Base-by-base conservation (phyloP, 192 early-diverging fungal genomes). In the Gaertneriomyces semiglobifer region DNA sequence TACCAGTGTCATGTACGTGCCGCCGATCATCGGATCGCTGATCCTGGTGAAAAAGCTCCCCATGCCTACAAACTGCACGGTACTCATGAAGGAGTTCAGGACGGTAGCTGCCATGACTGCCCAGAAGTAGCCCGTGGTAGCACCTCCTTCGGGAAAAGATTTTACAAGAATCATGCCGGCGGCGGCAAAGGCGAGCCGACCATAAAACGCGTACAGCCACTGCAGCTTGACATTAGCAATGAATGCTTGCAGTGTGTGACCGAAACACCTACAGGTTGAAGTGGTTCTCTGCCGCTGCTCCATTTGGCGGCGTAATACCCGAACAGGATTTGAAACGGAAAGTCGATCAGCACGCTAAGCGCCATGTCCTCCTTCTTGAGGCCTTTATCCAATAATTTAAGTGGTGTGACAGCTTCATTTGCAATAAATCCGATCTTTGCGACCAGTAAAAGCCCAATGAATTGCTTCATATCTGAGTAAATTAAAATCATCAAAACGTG, bases 291-390 rank as follows among this genome's bases (percentile, higher is more conserved):
- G 5, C 96, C 96, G 64, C 79, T 86, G 55, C 92, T 94, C 96
- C 95, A 99, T 58, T 89, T 90, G 12, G 93, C 96, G 0, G 95
- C 95, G 75, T 94, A 96, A 74, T 97, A 97, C 11, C 96, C 96
- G 82, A 99, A 94, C 62, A 96, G 77, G 47, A 99, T 88, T 75
- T 99, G 94, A 56, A 96, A 83, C 1, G 96, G 96, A 57, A 99
- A 99, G 72, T 99, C 96, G 16, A 97, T 87, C 68, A 99, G 75
- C 6, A 94, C 78, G 0, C 93, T 84, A 46, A 95, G 72, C 2
- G 95, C 94, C 76, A 99, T 78, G 65, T 97, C 94, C 75, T 99
- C 96, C 70, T 93, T 95, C 57, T 88, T 85, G 71, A 99, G 84
- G 1, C 96, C 95, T 55, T 91, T 90, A 68, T 99, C 96, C 10